Evolutionary conservation across 805 yeast species (phyloP).

Genomic region (Saturnispora hagleri): DNA sequence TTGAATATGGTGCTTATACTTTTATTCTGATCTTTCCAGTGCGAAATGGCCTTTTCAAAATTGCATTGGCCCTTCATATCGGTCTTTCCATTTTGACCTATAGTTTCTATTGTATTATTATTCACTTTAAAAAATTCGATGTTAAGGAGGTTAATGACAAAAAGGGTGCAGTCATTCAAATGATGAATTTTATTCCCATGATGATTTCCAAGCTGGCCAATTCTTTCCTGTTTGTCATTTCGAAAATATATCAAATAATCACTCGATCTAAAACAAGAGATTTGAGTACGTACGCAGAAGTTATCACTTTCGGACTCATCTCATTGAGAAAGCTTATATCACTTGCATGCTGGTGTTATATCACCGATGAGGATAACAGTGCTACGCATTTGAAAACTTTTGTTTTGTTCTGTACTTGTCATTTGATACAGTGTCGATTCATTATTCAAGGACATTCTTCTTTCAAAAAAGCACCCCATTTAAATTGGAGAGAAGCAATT

Average conservation of each 20-base stretch:
- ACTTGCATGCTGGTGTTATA: slow-evolving; percentile 22
- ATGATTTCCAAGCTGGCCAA: slow-evolving; percentile 19
- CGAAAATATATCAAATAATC: slow-evolving; percentile 1
- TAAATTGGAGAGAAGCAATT: slow-evolving; percentile 15
- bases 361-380: slow-evolving; percentile 23
- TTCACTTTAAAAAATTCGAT: slow-evolving; percentile 17
- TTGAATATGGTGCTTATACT: slow-evolving; percentile 9
- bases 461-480: neutral
- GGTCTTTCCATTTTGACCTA: slow-evolving; percentile 19
- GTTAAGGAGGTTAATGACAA: neutral
- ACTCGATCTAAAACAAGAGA: neutral
- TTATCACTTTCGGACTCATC: slow-evolving; percentile 21
- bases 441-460: slow-evolving; percentile 16
- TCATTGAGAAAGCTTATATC: slow-evolving; percentile 22
- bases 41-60: slow-evolving; percentile 21
- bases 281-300: slow-evolving; percentile 8
- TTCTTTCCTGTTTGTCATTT: slow-evolving; percentile 8
- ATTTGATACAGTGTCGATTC: slow-evolving; percentile 21
- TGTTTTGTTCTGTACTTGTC: slow-evolving; percentile 18
- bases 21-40: slow-evolving; percentile 15
- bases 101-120: slow-evolving; percentile 17
- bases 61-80: slow-evolving; percentile 22
- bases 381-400: slow-evolving; percentile 23
- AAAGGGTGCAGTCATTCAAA: slow-evolving; percentile 15
- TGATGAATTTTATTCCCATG: slow-evolving; percentile 19